Evolutionary conservation across 768 basidiomycete species (phyloP), one percentile per base, ranked within the genome.

Genomic region (Erythrobasidium yunnanense): DNA sequence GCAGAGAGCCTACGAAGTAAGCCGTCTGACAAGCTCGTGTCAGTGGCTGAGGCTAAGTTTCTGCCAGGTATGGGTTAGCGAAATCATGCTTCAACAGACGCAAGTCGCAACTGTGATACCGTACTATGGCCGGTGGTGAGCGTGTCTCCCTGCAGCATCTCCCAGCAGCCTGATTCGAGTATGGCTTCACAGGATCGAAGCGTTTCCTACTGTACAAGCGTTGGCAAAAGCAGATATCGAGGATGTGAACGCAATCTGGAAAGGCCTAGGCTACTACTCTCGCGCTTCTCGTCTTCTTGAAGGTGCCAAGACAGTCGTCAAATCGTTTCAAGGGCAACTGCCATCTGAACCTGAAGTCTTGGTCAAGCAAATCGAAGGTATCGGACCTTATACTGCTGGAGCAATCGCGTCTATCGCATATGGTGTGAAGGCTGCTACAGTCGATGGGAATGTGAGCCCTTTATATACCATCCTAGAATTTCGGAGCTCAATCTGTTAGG

Each of bases 11-110:
- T 95, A 97, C 73, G 90, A 95, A 81, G 91, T 90, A 34, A 6
- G 38, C 35, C 35, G 25, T 15, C 65, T 34, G 22, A 33, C 29
- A 17, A 3, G 29, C 34, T 49, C 32, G 53, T 20, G 18, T 11
- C 1, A 34, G 51, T 30, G 38, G 49, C 45, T 46, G 32, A 29
- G 42, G 66, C 22, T 32, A 35, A 53, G 29, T 17, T 70, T 87
- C 87, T 46, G 17, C n/a, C 56, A 58, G 56, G 87, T 90, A 25
- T 89, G 88, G 87, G 81, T 90, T 23, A 88, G 85, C 15, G 71
- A 96, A 77, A 85, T 95, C 65, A 95, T 95, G 92, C 80, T 92
- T 1, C 92, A 97, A 76, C 92, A 97, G 76, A 96, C 92, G 0
- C 90, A 93, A 75, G 91, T 95, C 33, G 81, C 77, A 3, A 90